Base-by-base conservation (phyloP, 352 stramenopile species). In the Phytophthora capsici region DNA sequence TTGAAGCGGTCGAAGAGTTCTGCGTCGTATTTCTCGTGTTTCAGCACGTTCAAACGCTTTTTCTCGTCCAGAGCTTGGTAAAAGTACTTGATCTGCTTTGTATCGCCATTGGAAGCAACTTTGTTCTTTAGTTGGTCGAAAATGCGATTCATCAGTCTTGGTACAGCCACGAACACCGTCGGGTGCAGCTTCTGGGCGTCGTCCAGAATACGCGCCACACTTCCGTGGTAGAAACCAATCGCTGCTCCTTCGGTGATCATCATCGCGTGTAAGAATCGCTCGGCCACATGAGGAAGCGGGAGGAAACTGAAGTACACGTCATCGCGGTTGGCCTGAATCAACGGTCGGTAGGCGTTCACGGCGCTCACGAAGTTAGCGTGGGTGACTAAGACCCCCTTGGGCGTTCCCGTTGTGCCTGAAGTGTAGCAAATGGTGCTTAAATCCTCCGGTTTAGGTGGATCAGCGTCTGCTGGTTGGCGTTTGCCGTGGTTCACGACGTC, bases 1-100 rank as follows among this genome's bases (percentile, higher is more conserved):
- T 97, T 94, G 55, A 98, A 88, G 70, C 98, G 98, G 65, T 88
- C 84, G 57, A 99, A 99, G 48, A 99, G 72, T 17, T 98, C 74
- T 19, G 80, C 73, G 78, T 99, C 96, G 75, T 95, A 99, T 10
- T 98, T 71, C 30, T 65, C 63, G 58, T 91, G 70, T 45, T 67
- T 69, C 8, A 80, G 45, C 43, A 68, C 14, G 28, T 74, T 74
- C 10, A 46, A 57, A 6, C 57, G 53, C 23, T 83, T 69, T 68
- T 92, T 92, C 45, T 77, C 50, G 2, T 69, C 61, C 55, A 78
- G 69, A 6, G 66, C 76, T n/a, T 56, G 57, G 55, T 82, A 73
- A 53, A 82, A 82, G 13, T 51, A 52, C 23, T 77, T 55, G 5
- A 66, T 9, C 37, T 78, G 73, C 56, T 78, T 69, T 10, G 67